A percentile compares a stretch with the other conserved stretches of the same genome.
phyloP scores from a whole-genome alignment of 331 rosid species.

The Quercus lobata region DNA sequence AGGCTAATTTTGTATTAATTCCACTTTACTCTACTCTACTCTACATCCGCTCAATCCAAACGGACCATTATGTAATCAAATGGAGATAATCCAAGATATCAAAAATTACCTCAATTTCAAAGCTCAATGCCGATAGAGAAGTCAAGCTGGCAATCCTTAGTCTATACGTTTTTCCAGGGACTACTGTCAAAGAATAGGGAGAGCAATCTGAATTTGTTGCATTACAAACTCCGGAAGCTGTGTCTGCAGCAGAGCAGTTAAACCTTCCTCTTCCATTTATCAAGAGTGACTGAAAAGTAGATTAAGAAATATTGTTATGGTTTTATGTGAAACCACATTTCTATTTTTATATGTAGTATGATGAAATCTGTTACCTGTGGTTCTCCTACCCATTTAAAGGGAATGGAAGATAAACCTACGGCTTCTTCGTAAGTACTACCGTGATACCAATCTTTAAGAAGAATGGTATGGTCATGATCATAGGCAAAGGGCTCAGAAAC shows the following conservation, averaged over 20 bases:
- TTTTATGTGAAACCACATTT: too few relatives aligned
- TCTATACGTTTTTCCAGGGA: constrained; percentile 66
- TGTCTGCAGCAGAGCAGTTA: constrained; percentile 46
- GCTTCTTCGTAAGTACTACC: constrained; percentile 56
- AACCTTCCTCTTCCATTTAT: constrained; percentile 80
- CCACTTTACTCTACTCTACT: too few relatives aligned
- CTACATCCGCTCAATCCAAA: too few relatives aligned
- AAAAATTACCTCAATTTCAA: constrained; percentile 64
- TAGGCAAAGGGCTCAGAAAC: constrained; percentile 65
- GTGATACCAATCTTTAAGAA: constrained; percentile 85
- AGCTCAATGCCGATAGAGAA: constrained; percentile 73
- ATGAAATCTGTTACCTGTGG: constrained; percentile 50
- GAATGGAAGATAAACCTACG: constrained; percentile 47
- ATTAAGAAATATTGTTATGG: not conserved
- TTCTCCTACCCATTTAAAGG: constrained; percentile 57
- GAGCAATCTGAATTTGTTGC: constrained; percentile 56
- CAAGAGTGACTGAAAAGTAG: constrained; percentile 59
- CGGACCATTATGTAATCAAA: too few relatives aligned
- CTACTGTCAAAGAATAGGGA: constrained; percentile 40
- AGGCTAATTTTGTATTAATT: too few relatives aligned
- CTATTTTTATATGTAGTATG: too few relatives aligned
- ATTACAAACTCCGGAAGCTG: constrained; percentile 45
- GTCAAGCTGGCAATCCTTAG: constrained; percentile 66
- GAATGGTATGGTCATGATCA: constrained; percentile 63
- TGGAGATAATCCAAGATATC: too few relatives aligned